Evolutionary conservation across 2,329 filamentous ascomycete species (phyloP), one percentile per base, ranked within the genome.

Genomic region (Capronia coronata): DNA sequence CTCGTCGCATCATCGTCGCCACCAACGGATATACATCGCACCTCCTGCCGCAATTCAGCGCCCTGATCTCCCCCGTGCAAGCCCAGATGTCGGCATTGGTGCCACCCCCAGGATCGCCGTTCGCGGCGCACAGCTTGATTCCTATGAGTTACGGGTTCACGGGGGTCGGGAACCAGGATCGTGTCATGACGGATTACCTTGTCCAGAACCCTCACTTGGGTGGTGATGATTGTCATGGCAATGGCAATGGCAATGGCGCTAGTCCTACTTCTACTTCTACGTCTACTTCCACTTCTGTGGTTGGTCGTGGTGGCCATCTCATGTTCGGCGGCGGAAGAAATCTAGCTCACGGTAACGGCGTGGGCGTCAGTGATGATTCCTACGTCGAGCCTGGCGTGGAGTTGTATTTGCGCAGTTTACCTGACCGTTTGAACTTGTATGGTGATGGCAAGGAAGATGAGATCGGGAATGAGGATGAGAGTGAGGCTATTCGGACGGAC

Each of bases 11-110:
- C 1, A 67, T 82, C 2, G 76, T 83, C 54, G 75, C 87, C 3
- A 91, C 85, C 1, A 95, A 95, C 63, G 90, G 74, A 2, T 94
- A 94, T 66, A 90, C 87, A 0, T 87, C 86, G 1, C 76, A 82
- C 52, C 73, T 95, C 2, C 69, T 91, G 1, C 86, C 86, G 0
- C 63, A 71, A 27, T 83, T 91, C 59, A 72, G 77, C 7, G 79
- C 82, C 56, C 73, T 89, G 7, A 84, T 94, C 55, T 79, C 90
- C 2, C 90, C 90, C 0, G 82, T 86, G 1, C 75, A 86, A 19
- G 88, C 86, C 1, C 61, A 66, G 23, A 68, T 67, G 52, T 60
- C 64, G 43, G 64, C 64, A 4, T 64, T 69, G 13, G 82, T 90
- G 2, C 57, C 58, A 19, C 53, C 62, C 3, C 21, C 48, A 7